Evolutionary conservation across 78 protist genomes (phyloP), one percentile per base, ranked within the genome.

Genomic region (Salpingoeca rosetta): DNA sequence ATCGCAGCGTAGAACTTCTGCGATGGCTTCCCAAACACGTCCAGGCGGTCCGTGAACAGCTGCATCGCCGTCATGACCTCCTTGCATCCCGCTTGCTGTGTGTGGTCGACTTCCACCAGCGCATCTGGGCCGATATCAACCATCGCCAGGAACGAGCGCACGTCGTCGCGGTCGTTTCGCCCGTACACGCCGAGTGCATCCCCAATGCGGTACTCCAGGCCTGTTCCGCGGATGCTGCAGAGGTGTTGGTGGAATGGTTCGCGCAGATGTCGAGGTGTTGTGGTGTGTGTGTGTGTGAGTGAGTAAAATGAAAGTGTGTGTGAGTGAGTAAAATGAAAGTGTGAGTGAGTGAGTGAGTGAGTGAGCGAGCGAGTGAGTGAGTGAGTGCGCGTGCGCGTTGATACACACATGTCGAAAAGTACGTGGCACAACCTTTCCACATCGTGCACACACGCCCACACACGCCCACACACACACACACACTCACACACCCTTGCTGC

Each of bases 161-260:
- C 92, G 2, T 76, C 73, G 0, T 44, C 84, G 12, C 44, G 38
- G 80, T 56, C 65, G 74, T 93, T 93, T 65, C 36, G 76, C 3
- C 95, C 94, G 41, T 45, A 76, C 51, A 93, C 88, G 25, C 92
- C 96, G 2, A 92, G 85, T 22, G 91, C 93, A 84, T 93, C 96
- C 26, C 96, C 96, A 31, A 88, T 86, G 36, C 84, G 80, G 84
- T 90, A 91, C 36, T 3, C 0, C 45, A 86, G 27, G n/a, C 81
- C 84, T 7, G 87, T 81, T 41, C 78, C 90, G 1, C 72, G 0
- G 11, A 65, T 84, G 83, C 65, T 51, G 65, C 31, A 17, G 17
- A 17, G 17, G 31, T 17, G 65, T 7, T 51, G 31, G 65, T 51
- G 65, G 31, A 51, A 51, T 22, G 65, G n/a, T n/a, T n/a, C n/a